Percentiles rank a stretch among this genome's conserved stretches.
These are phyloP conservation scores for Biancaea sappan DNA, from an alignment of 306 rosid genomes.

Conservation along the genomic window DNA sequence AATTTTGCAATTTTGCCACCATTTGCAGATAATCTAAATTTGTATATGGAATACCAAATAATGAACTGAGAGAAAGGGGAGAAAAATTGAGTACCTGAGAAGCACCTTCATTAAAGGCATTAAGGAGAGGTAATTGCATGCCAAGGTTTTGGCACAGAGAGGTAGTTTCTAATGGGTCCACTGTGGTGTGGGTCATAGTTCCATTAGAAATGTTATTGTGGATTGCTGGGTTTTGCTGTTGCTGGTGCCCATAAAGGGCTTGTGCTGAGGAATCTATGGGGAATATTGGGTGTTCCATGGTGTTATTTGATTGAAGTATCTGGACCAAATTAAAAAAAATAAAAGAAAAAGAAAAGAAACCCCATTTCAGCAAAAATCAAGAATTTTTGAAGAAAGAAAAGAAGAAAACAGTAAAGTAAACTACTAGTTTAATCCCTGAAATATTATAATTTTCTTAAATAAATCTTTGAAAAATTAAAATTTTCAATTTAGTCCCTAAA, in stretches of 20 bases:
- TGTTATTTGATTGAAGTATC: slow-evolving; percentile 69
- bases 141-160: slow-evolving; percentile 59
- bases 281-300: slow-evolving; percentile 62
- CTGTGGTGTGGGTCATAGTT: slow-evolving; percentile 49
- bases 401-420: no score
- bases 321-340: no score
- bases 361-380: slow-evolving; percentile 30
- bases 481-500: no score
- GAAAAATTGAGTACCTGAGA: slow-evolving; percentile 59
- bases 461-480: no score
- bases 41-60: no score
- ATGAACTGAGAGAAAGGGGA: no score
- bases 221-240: slow-evolving; percentile 56
- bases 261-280: slow-evolving; percentile 77
- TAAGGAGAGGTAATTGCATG: slow-evolving; percentile 62
- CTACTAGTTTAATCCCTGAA: no score
- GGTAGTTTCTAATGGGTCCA: slow-evolving; percentile 66
- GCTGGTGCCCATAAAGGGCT: slow-evolving; percentile 55
- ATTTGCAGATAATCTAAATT: no score
- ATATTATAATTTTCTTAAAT: no score
- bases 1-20: no score
- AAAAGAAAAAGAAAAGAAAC: slow-evolving; percentile 10
- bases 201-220: slow-evolving; percentile 58
- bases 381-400: slow-evolving; percentile 3
- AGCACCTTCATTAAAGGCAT: slow-evolving; percentile 42